phyloP scores from a whole-genome alignment of 208 protist genomes.

The Crithidia bombi region DNA sequence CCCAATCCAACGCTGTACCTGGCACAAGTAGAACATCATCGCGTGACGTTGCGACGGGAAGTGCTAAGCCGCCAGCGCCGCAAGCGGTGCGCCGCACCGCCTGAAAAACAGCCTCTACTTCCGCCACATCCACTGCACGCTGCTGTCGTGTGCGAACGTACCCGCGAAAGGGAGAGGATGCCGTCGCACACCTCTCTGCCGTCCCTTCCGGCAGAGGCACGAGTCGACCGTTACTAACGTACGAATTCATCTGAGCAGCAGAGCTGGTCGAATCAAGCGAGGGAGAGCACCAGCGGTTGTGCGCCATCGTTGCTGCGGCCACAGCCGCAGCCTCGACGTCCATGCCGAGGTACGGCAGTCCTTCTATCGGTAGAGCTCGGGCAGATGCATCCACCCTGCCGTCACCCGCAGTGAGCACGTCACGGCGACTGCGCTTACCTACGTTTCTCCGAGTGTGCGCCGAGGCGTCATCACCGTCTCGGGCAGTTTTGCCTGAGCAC shows the following conservation, averaged over 20 bases:
- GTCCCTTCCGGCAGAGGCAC: not conserved
- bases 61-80: not conserved
- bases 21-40: not conserved
- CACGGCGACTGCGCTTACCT: slow-evolving; percentile 4
- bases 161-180: not conserved
- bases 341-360: slow-evolving; percentile 26
- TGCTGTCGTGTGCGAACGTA: slow-evolving; percentile 34
- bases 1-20: not conserved
- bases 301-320: not conserved
- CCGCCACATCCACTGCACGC: slow-evolving; percentile 10
- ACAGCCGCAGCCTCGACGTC: slow-evolving; percentile 19
- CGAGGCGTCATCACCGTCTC: not conserved
- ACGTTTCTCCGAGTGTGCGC: not conserved
- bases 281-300: too few species aligned
- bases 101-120: slow-evolving; percentile 13
- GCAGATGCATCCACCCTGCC: too few species aligned
- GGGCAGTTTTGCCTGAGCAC: not conserved
- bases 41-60: not conserved
- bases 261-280: too few species aligned
- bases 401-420: too few species aligned
- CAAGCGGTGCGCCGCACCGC: slow-evolving; percentile 22
- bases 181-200: not conserved
- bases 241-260: too few species aligned
- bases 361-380: slow-evolving; percentile 2
- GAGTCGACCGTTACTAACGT: too few species aligned